Evolutionary conservation across 805 yeast species (phyloP).

Genomic region (Monosporozyma servazzii): DNA sequence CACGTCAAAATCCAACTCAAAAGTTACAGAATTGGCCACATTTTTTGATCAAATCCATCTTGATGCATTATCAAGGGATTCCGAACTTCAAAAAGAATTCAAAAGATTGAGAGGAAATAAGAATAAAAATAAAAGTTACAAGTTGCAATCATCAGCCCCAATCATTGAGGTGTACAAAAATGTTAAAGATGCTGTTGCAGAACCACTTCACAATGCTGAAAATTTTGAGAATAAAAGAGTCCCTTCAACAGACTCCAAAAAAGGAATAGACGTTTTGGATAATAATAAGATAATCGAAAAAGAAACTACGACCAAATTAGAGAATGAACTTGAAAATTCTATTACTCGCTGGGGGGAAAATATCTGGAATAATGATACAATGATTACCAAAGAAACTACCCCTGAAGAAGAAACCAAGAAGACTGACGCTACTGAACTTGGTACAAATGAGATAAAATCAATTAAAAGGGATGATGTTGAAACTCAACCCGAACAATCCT

Average conservation of each 20-base stretch:
- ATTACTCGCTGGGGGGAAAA: conserved; percentile 27
- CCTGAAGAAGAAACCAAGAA: background rate
- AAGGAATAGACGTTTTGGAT: conserved; percentile 1
- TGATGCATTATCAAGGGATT: conserved; percentile 73
- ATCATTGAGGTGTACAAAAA: conserved; percentile 85
- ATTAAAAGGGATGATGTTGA: conserved; percentile 20
- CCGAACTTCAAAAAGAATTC: conserved; percentile 74
- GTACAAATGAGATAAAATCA: conserved; percentile 8
- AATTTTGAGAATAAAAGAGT: conserved; percentile 2
- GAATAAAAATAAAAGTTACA: conserved; percentile 56
- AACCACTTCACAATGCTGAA: conserved; percentile 30
- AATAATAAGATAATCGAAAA: conserved; percentile 1
- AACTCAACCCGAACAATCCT: conserved; percentile 55
- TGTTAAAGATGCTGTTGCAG: conserved; percentile 79
- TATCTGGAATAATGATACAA: conserved; percentile 7
- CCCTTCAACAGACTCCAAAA: conserved; percentile 2
- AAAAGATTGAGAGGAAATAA: conserved; percentile 57
- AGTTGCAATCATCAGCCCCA: conserved; percentile 69
- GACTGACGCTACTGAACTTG: conserved; percentile 6
- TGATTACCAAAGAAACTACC: background rate
- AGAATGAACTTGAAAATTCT: conserved; percentile 25
- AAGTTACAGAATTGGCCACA: conserved; percentile 57
- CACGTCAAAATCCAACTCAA: conserved; percentile 9
- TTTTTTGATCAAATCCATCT: conserved; percentile 69
- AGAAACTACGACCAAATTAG: conserved; percentile 13